Evolutionary conservation across 495 filamentous ascomycete species (phyloP).

Genomic region (Aspergillus incahuasiensis): DNA sequence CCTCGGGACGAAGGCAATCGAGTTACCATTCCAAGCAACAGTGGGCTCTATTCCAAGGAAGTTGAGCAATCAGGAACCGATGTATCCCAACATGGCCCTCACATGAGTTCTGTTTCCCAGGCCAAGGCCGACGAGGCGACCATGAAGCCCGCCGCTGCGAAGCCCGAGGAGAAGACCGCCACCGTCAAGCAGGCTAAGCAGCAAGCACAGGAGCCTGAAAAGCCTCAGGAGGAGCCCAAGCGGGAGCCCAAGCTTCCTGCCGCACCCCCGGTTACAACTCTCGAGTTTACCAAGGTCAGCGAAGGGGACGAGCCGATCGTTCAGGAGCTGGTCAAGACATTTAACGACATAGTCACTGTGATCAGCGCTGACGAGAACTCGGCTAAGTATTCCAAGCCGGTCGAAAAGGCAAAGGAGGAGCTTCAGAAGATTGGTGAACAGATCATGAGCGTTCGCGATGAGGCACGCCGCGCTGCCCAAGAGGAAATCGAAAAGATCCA

Average conservation of each 20-base stretch:
- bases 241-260: slow-evolving; percentile 32
- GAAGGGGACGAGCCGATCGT: slow-evolving; percentile 80
- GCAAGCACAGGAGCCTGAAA: slow-evolving; percentile 16
- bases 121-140: slow-evolving; percentile 21
- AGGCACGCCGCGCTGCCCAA: slow-evolving; percentile 65
- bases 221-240: slow-evolving; percentile 21
- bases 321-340: slow-evolving; percentile 87
- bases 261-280: slow-evolving; percentile 50
- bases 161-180: slow-evolving; percentile 32
- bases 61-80: slow-evolving; percentile 52
- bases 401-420: slow-evolving; percentile 78
- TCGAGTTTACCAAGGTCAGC: slow-evolving; percentile 68
- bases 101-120: slow-evolving; percentile 41
- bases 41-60: slow-evolving; percentile 80
- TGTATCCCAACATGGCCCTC: slow-evolving; percentile 41
- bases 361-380: slow-evolving; percentile 76
- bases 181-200: slow-evolving; percentile 40
- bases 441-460: slow-evolving; percentile 65
- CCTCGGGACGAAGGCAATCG: slow-evolving; percentile 59
- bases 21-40: slow-evolving; percentile 78
- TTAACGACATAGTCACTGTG: slow-evolving; percentile 91
- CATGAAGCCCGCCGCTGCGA: slow-evolving; percentile 22
- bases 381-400: slow-evolving; percentile 66
- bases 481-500: slow-evolving; percentile 66
- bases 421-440: slow-evolving; percentile 69